Evolutionary conservation across 805 yeast species (phyloP), one percentile per base, ranked within the genome.

Genomic region (Sporopachydermia lactativora): DNA sequence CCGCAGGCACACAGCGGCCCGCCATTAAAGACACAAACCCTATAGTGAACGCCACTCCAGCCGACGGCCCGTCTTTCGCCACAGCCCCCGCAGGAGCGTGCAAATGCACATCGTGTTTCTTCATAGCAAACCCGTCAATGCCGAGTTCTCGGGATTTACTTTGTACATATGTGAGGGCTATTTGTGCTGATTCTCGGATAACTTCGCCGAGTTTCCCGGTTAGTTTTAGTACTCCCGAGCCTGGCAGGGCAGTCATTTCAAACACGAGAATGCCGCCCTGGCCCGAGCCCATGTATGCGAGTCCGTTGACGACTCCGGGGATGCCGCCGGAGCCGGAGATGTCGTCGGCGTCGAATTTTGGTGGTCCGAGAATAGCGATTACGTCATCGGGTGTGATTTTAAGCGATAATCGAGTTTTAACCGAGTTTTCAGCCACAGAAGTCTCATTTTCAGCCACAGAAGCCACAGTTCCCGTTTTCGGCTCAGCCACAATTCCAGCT

Each of bases 121-220:
- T 69, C 49, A 75, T 42, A 54, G 52, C 41, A 52, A 50, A 41
- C 57, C 56, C 47, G 47, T 62, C 38, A n/a, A 62, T 44, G 6
- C 54, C 54, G 8, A 62, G 49, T 40, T 62, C 55, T 14, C 57
- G 45, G 3, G 70, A 53, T 18, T 81, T 67, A 45, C 76, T 71
- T 42, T 75, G 77, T 45, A 85, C 81, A 59, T 82, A 73, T 0
- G 82, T 74, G 40, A 77, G 58, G 0, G 92, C 92, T 46, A 86
- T 81, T 52, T 80, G 75, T 18, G 85, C 86, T 44, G 85, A 75
- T 55, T 85, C 95, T 53, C 77, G 68, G 36, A 85, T 67, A 1
- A 85, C 92, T 18, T 75, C 82, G 16, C 95, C 95, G 34, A 85
- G 64, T 44, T 82, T 69, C 15, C 96, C 95, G 0, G 95, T 85